Percentiles rank a stretch among this genome's conserved stretches.
phyloP scores from a whole-genome alignment of 306 rosid genomes.

The Dryas octopetala region DNA sequence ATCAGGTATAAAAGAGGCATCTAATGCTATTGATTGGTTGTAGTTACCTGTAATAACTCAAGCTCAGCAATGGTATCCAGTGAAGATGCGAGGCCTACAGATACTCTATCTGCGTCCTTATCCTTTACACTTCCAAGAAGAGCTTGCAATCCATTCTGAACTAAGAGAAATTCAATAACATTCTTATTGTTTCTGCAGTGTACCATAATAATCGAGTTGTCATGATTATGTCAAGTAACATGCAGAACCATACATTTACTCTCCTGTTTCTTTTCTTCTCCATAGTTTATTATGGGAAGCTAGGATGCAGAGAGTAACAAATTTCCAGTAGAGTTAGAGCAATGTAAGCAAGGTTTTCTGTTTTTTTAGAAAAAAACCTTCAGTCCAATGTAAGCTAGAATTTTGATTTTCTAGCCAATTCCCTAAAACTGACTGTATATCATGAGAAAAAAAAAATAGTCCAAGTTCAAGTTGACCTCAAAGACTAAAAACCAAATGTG shows the following conservation, averaged over 20 bases:
- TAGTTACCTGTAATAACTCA: slow-evolving; percentile 73
- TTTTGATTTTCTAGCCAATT: slow-evolving; percentile 14
- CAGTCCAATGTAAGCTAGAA: slow-evolving; percentile 9
- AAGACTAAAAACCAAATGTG: neutral
- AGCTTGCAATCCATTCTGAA: slow-evolving; percentile 79
- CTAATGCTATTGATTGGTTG: slow-evolving; percentile 15
- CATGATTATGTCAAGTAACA: slow-evolving; percentile 1
- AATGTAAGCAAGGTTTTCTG: neutral
- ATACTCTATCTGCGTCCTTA: slow-evolving; percentile 82
- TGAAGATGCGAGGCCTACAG: slow-evolving; percentile 68
- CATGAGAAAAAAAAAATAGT: neutral
- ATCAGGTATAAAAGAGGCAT: neutral
- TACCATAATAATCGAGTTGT: slow-evolving; percentile 24
- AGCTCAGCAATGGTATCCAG: slow-evolving; percentile 84
- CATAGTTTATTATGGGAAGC: neutral
- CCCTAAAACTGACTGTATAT: neutral
- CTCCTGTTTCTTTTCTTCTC: neutral
- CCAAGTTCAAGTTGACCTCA: neutral
- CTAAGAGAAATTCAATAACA: slow-evolving; percentile 25
- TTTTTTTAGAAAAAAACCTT: neutral
- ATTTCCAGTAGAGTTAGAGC: neutral
- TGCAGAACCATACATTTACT: slow-evolving; percentile 5
- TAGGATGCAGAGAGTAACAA: neutral
- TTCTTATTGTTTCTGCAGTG: slow-evolving; percentile 30
- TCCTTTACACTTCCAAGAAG: slow-evolving; percentile 69